Conservation (phyloP, 805 yeast genomes). For the Blastobotrys peoriensis region DNA sequence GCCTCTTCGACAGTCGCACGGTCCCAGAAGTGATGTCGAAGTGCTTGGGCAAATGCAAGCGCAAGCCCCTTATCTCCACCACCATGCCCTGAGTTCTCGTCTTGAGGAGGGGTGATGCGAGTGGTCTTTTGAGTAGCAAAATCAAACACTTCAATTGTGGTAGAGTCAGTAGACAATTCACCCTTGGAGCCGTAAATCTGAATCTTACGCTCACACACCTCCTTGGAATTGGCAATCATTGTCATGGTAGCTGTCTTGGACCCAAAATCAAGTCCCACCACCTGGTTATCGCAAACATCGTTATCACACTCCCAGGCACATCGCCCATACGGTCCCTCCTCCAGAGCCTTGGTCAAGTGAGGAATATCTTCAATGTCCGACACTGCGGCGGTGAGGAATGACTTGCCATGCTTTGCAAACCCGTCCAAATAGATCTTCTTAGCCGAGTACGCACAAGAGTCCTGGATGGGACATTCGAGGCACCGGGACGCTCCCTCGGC, state of each 20-base stretch:
- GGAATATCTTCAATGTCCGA: constrained; percentile 20
- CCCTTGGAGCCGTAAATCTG: constrained; percentile 23
- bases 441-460: constrained; percentile 22
- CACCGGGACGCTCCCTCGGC: constrained; percentile 19
- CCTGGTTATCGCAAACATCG: constrained; percentile 24
- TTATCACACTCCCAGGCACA: constrained; percentile 23
- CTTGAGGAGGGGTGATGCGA: constrained; percentile 10
- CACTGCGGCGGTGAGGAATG: constrained; percentile 14
- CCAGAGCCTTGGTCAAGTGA: constrained; percentile 16
- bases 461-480: constrained; percentile 16
- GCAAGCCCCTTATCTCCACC: constrained; percentile 25
- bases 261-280: constrained; percentile 21
- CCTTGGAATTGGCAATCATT: constrained; percentile 22
- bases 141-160: constrained; percentile 19
- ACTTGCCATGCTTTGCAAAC: constrained; percentile 11
- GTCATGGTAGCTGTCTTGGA: constrained; percentile 23
- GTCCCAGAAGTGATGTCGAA: constrained; percentile 12
- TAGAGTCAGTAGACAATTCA: constrained; percentile 19
- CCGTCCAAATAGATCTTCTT: constrained; percentile 18
- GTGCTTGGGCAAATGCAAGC: constrained; percentile 19
- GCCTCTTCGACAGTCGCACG: constrained; percentile 16
- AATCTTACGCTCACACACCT: constrained; percentile 21
- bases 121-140: constrained; percentile 15
- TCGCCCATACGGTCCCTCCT: constrained; percentile 18
- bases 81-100: constrained; percentile 22